Evolutionary conservation across 2,329 filamentous ascomycete species (phyloP), one percentile per base, ranked within the genome.

Genomic region (Ophiocordyceps sinensis): DNA sequence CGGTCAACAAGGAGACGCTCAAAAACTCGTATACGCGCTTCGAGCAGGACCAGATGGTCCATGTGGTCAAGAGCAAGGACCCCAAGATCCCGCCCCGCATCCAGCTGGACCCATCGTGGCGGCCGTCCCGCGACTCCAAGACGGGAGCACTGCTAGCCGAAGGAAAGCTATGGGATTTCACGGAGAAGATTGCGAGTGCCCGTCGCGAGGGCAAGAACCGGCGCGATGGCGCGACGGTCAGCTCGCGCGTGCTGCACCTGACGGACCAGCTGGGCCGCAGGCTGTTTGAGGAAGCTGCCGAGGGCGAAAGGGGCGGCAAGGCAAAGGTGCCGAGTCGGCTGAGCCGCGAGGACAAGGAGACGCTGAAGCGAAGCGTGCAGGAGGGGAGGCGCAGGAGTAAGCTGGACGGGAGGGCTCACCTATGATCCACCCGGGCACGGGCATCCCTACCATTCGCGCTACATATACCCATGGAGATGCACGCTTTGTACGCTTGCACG

Each of bases 1-100:
- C 91, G 3, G 89, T 98, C 48, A 98, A 98, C 68, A 95, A 95
- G 53, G 89, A 98, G 60, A 94, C 88, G 0, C 73, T 98, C 43
- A 94, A 91, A 56, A 98, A 98, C 60, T 82, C 88, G 0, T 95
- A 89, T 61, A 71, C 77, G 31, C 77, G 86, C 14, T 94, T 94
- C 53, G 79, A 88, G 51, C 86, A 95, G 54, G 89, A 96, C 52
- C 85, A 87, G 9, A 93, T 96, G 47, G 71, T 96, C 43, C 66
- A 84, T 36, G 73, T 88, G 0, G 71, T 82, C 28, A 84, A 83
- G 51, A 70, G 71, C 41, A 81, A 79, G 51, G 80, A 82, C 45
- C 51, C 70, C 28, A 81, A 81, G 48, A 61, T 70, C 1, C 71
- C 71, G 4, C 65, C 76, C 0, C 71, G 74, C 3, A 70, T 93